Conservation (phyloP, 371 early-diverging fungal species). For the Syncephalastrum monosporum region DNA sequence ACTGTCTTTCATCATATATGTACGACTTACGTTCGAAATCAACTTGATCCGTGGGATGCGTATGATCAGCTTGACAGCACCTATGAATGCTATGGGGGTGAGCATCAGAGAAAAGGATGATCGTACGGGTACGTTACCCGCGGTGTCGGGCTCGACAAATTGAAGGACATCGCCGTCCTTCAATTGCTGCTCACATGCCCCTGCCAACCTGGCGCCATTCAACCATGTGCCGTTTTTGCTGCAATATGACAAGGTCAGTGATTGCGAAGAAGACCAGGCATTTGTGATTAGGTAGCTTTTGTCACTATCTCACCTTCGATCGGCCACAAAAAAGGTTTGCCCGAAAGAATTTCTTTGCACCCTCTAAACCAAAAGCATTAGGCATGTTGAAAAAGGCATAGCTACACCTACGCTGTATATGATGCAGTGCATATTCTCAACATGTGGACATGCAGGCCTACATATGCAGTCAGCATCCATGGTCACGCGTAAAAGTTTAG, state of each 20-base stretch:
- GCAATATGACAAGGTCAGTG: background rate
- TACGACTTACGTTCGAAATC: too few species aligned
- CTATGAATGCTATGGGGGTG: too few species aligned
- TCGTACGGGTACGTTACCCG: background rate
- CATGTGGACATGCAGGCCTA: too few species aligned
- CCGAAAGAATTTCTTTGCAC: background rate
- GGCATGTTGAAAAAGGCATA: background rate
- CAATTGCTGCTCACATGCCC: background rate
- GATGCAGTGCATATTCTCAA: slow-evolving; percentile 4
- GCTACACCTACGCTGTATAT: slow-evolving; percentile 4
- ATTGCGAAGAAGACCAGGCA: background rate
- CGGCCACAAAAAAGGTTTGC: background rate
- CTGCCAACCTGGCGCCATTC: background rate
- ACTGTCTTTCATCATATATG: too few species aligned
- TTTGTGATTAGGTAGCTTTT: background rate
- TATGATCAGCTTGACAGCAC: too few species aligned
- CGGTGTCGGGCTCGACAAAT: background rate
- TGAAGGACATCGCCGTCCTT: background rate
- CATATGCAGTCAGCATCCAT: too few species aligned
- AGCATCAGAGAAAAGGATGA: background rate
- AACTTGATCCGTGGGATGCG: too few species aligned
- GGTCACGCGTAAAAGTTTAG: too few species aligned
- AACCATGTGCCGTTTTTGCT: background rate
- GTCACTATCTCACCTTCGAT: background rate
- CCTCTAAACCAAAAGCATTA: background rate